phyloP scores from a whole-genome alignment of 139 green algal genomes.

The Spirogloea muscicola region DNA sequence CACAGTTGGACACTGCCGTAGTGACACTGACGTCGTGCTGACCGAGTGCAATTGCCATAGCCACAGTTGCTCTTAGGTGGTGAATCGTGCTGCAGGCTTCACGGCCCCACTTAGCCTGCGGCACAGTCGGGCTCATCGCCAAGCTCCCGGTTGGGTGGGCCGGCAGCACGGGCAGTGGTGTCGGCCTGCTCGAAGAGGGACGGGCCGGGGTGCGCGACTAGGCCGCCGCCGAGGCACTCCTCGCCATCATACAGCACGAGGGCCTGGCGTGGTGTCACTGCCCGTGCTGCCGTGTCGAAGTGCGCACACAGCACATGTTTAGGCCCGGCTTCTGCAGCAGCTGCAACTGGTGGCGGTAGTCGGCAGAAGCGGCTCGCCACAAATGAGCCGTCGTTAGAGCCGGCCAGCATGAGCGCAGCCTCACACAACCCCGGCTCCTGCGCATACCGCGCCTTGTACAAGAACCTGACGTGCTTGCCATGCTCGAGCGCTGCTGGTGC shows the following conservation, averaged over 20 bases:
- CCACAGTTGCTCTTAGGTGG: too few relatives aligned
- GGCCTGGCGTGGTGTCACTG: slow-evolving; percentile 67
- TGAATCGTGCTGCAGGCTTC: too few relatives aligned
- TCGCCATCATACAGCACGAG: slow-evolving; percentile 75
- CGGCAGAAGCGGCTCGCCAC: neutral
- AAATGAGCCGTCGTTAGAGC: neutral
- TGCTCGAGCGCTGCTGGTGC: too few relatives aligned
- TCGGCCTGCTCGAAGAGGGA: neutral
- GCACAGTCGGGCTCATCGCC: too few relatives aligned
- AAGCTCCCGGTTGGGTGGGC: too few relatives aligned
- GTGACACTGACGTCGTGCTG: too few relatives aligned
- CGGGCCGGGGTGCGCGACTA: neutral
- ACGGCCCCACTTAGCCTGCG: too few relatives aligned
- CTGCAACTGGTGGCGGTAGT: slow-evolving; percentile 7
- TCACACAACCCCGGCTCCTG: slow-evolving; percentile 45
- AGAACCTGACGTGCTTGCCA: too few relatives aligned
- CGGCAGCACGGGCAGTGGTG: too few relatives aligned
- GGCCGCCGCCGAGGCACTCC: neutral
- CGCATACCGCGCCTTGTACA: slow-evolving; percentile 61
- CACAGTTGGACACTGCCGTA: too few relatives aligned
- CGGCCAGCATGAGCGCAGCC: neutral
- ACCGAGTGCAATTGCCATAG: too few relatives aligned
- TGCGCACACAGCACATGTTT: slow-evolving; percentile 15
- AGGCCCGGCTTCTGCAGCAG: neutral
- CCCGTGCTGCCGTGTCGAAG: slow-evolving; percentile 52